Evolutionary conservation across 2,329 filamentous ascomycete genomes (phyloP).

Genomic region (Sarocladium brachiariae): DNA sequence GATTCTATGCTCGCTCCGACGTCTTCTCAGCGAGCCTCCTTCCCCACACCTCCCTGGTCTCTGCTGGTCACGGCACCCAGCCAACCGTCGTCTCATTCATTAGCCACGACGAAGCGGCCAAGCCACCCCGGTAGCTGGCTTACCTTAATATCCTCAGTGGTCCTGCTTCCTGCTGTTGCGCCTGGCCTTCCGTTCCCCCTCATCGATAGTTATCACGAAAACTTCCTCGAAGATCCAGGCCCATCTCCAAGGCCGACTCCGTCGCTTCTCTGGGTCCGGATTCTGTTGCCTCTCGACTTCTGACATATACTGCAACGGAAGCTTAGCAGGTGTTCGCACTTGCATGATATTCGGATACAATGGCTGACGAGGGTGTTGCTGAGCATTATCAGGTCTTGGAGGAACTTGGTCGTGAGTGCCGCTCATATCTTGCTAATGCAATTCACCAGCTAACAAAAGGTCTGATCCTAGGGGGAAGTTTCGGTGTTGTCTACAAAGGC

Average conservation of each 20-base stretch:
- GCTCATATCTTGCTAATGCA: too few species aligned
- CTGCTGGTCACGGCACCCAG: slow-evolving; percentile 4
- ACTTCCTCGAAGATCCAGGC: slow-evolving; percentile 6
- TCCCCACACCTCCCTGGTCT: slow-evolving; percentile 6
- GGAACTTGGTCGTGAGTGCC: slow-evolving; percentile 78
- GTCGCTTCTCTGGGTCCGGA: slow-evolving; percentile 6
- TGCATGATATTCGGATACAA: slow-evolving; percentile 22
- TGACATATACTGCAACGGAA: not conserved
- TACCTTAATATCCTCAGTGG: slow-evolving; percentile 5
- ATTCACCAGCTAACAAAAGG: too few species aligned
- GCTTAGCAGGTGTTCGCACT: slow-evolving; percentile 2
- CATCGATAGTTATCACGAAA: not conserved
- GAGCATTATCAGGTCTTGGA: slow-evolving; percentile 91
- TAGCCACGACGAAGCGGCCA: not conserved
- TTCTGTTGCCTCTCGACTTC: slow-evolving; percentile 3
- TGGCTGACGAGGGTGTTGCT: slow-evolving; percentile 63
- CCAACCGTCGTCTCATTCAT: slow-evolving; percentile 6
- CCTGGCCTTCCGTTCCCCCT: not conserved
- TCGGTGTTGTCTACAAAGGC: slow-evolving; percentile 94
- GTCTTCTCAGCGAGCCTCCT: not conserved
- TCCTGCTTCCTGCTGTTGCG: not conserved
- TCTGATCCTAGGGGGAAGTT: slow-evolving; percentile 96
- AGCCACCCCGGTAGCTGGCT: not conserved
- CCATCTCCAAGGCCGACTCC: slow-evolving; percentile 3
- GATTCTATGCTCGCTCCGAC: not conserved